Base-by-base conservation (phyloP, 176 grass and related monocot species). In the Triticum monococcum region DNA sequence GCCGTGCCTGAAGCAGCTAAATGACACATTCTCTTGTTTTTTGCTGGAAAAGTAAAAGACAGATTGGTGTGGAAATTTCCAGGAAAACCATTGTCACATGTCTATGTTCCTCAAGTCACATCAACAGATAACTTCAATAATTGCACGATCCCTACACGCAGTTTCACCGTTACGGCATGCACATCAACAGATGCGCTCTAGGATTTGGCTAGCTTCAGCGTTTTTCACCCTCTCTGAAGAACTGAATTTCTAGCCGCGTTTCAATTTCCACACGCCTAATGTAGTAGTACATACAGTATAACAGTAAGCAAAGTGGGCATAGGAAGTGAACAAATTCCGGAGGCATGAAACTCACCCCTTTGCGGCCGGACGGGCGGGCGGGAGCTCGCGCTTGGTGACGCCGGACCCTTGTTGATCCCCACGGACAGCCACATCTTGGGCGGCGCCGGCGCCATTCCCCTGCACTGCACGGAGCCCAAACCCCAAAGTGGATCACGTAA, bases 331-430 rank as follows among this genome's bases (percentile, higher is more conserved):
- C 68, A 10, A 12, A n/a, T 71, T 23, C 10, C 7, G 43, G 43
- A 48, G 46, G 70, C n/a, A 25, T n/a, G n/a, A 46, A 8, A 25
- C 70, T 14, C 70, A 76, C 25, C 72, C 43, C 72, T 76, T 20
- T 30, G 72, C 43, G 14, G 45, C 28, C 25, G 45, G 72, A 76
- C 43, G 45, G 72, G 72, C 72, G 72, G 72, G 25, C 43, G 72
- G 72, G 12, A 54, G 25, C 43, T 76, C 45, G 45, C 24, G 43
- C 72, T 52, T 76, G 72, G 72, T 76, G 25, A 76, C 25, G 72
- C 48, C 72, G 25, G 72, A 1, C 72, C 72, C 43, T 20, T 76
- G 72, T 76, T 76, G 25, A 76, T 76, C 45, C 72, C 72, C 40
- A 75, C 45, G 4, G 50, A 76, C 25, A 31, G 45, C 43, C 72